phyloP scores from a whole-genome alignment of 2,329 filamentous ascomycete species.

The Plectosphaerella plurivora region DNA sequence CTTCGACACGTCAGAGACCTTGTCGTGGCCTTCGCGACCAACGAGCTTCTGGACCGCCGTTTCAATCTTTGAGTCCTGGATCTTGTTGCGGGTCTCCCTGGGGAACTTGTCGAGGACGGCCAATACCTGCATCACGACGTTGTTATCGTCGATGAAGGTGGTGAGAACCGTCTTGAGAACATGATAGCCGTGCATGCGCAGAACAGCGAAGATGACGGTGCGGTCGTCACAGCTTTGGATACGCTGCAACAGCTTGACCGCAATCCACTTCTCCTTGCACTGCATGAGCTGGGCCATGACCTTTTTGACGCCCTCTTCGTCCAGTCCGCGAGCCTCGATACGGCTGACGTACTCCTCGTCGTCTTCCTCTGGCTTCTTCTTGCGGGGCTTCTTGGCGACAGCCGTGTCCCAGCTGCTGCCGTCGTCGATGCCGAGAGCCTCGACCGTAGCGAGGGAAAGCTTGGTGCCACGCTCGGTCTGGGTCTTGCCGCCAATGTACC shows the following conservation, averaged over 20 bases:
- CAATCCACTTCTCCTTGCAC: slow-evolving; percentile 99
- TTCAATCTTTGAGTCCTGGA: slow-evolving; percentile 93
- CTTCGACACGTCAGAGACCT: slow-evolving; percentile 67
- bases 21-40: slow-evolving; percentile 63
- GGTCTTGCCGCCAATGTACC: slow-evolving; percentile 95
- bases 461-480: slow-evolving; percentile 95
- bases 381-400: slow-evolving; percentile 83
- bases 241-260: slow-evolving; percentile 85
- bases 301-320: slow-evolving; percentile 81
- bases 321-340: slow-evolving; percentile 71
- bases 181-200: slow-evolving; percentile 95
- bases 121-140: slow-evolving; percentile 83
- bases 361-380: slow-evolving; percentile 87
- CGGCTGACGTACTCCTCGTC: slow-evolving; percentile 96
- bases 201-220: slow-evolving; percentile 78
- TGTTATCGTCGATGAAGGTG: slow-evolving; percentile 83
- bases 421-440: slow-evolving; percentile 93
- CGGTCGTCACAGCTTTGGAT: slow-evolving; percentile 86
- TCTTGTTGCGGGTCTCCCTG: slow-evolving; percentile 92
- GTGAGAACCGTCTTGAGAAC: slow-evolving; percentile 85
- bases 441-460: slow-evolving; percentile 80
- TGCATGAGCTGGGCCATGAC: slow-evolving; percentile 97
- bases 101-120: slow-evolving; percentile 87
- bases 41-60: slow-evolving; percentile 64
- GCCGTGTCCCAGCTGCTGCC: slow-evolving; percentile 87